phyloP scores from a whole-genome alignment of 2,329 filamentous ascomycete genomes.

The Cladosporium sp. region DNA sequence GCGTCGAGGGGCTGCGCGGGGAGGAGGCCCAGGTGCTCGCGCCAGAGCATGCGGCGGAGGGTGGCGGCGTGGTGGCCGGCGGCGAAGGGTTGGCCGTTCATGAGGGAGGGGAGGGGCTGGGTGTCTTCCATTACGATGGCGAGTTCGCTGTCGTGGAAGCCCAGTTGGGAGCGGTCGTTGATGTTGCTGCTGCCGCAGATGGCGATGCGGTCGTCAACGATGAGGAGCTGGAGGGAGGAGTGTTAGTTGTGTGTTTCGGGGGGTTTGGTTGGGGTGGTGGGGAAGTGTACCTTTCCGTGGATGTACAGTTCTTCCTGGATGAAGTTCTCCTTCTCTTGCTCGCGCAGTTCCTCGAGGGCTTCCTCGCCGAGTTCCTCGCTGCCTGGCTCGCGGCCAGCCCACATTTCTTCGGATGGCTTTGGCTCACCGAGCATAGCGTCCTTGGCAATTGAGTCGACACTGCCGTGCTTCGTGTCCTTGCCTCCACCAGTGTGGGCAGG shows the following conservation, averaged over 20 bases:
- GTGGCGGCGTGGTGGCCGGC: constrained; percentile 80
- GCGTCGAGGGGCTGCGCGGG: constrained; percentile 66
- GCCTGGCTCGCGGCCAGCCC: constrained; percentile 55
- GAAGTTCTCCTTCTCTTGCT: constrained; percentile 79
- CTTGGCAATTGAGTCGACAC: constrained; percentile 64
- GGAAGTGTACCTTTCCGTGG: constrained; percentile 68
- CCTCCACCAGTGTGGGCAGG: constrained; percentile 15
- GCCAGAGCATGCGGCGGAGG: constrained; percentile 76
- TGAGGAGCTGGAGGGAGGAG: constrained; percentile 47
- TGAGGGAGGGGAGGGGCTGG: constrained; percentile 62
- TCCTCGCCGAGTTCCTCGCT: constrained; percentile 17
- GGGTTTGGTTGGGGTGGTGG: background rate
- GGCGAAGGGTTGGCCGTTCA: constrained; percentile 73
- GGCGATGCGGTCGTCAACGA: constrained; percentile 79
- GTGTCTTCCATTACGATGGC: constrained; percentile 86
- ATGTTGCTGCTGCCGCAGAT: constrained; percentile 68
- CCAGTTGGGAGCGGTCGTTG: constrained; percentile 85
- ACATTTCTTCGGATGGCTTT: constrained; percentile 63
- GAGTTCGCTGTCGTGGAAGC: constrained; percentile 85
- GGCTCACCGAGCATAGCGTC: constrained; percentile 72
- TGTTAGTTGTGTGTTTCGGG: constrained; percentile 6
- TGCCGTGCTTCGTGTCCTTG: constrained; percentile 39
- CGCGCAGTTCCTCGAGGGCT: constrained; percentile 44
- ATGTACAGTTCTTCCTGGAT: constrained; percentile 96
- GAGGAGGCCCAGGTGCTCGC: constrained; percentile 82